Evolutionary conservation across 2,329 filamentous ascomycete genomes (phyloP).

Genomic region (Cladosporium cucumerinum): DNA sequence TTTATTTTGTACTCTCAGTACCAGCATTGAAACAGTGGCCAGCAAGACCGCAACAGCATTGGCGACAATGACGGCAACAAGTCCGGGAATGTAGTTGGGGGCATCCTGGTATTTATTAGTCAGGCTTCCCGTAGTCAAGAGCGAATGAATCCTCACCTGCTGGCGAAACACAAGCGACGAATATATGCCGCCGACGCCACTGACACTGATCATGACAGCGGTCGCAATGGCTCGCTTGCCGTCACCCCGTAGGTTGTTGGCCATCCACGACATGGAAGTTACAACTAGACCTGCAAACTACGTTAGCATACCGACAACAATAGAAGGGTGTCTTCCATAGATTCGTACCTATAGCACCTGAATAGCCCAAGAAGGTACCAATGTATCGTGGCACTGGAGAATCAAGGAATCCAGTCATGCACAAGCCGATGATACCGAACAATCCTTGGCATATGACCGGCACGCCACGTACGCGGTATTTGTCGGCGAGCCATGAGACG

Average conservation of each 20-base stretch:
- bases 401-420: conserved; percentile 54
- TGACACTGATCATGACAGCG: conserved; percentile 19
- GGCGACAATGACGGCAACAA: conserved; percentile 21
- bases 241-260: conserved; percentile 64
- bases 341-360: conserved; percentile 71
- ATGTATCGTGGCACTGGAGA: conserved; percentile 62
- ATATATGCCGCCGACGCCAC: conserved; percentile 19
- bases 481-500: conserved; percentile 59
- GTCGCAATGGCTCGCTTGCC: conserved; percentile 20
- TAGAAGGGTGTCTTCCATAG: no score
- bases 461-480: conserved; percentile 61
- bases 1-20: conserved; percentile 22
- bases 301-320: no score
- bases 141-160: conserved; percentile 7
- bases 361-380: conserved; percentile 69
- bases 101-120: conserved; percentile 16
- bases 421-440: conserved; percentile 46
- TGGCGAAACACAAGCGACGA: conserved; percentile 21
- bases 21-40: conserved; percentile 20
- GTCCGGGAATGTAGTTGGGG: conserved; percentile 22
- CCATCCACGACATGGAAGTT: conserved; percentile 69
- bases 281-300: conserved; percentile 77
- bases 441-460: conserved; percentile 69
- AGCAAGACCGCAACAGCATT: not conserved
- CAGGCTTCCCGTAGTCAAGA: not conserved